Base-by-base conservation (phyloP, 306 rosid species). In the Begonia peltatifolia region DNA sequence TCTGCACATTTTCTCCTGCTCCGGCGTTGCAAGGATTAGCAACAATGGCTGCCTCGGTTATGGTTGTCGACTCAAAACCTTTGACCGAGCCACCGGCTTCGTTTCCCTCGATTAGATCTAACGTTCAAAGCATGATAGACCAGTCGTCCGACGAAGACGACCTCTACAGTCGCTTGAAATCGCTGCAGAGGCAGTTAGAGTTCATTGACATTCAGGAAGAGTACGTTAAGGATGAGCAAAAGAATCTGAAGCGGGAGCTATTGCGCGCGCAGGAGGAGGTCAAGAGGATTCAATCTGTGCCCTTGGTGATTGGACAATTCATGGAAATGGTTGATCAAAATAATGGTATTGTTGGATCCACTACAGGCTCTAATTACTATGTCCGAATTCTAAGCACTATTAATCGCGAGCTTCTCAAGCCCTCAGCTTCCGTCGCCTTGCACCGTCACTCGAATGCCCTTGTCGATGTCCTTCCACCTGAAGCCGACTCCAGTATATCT, bases 381-480 rank as follows among this genome's bases (percentile, higher is more conserved):
- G 99, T 92, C 2, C 61, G 99, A 61, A 86, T 92, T 52, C 81
- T 92, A 47, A 92, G 99, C 30, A 92, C 99, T 16, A 92, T 92
- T 47, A 92, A 92, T 30, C 82, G 99, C 0, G 99, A 92, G 68
- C 93, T 79, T 6, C 76, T 92, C 43, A 92, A 92, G 63, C 99
- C 99, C 17, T 81, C 99, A 1, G 96, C 99, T 0, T 86, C 96
- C 5, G 99, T 86, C 11, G 99, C 99, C 0, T 72, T 92, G 53
- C 99, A 92, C 63, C 96, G 99, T 9, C 99, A 92, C 62, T 92
- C 99, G 11, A 92, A 92, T 46, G 99, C 99, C 0, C 95, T 92
- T 1, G 99, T 92, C 23, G 99, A 92, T 14, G 99, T 92, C 36
- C 76, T 92, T 46, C 99, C 99, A 5, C 99, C 99, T 2, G 99